Evolutionary conservation across 768 basidiomycete species (phyloP).

Genomic region (Chalciporus sphaerocephalus): DNA sequence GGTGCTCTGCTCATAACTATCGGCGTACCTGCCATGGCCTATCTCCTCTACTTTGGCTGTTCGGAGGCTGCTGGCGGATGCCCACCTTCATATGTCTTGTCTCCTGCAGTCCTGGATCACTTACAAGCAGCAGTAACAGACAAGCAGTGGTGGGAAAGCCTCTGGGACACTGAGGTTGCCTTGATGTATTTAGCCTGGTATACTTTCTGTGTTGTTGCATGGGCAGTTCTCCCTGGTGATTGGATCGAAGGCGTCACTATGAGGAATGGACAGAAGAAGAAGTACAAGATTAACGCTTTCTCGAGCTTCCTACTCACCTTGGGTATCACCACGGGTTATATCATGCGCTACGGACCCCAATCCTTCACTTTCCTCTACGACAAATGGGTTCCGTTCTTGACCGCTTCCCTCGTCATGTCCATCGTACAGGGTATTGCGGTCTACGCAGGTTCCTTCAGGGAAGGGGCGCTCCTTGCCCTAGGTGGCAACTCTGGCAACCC

Average conservation of each 20-base stretch:
- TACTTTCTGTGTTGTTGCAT: conserved; percentile 75
- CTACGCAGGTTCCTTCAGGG: conserved; percentile 66
- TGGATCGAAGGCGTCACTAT: conserved; percentile 64
- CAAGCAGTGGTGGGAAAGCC: conserved; percentile 58
- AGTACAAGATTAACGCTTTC: conserved; percentile 95
- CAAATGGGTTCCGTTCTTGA: conserved; percentile 85
- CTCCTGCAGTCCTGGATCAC: conserved; percentile 35
- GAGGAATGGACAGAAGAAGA: conserved; percentile 70
- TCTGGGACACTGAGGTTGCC: conserved; percentile 82
- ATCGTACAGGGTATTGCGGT: conserved; percentile 66
- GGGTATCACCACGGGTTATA: conserved; percentile 63
- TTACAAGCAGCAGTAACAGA: conserved; percentile 46
- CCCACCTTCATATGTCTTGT: conserved; percentile 45
- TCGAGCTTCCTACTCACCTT: conserved; percentile 80
- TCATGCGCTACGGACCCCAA: conserved; percentile 70
- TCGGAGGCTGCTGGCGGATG: conserved; percentile 69
- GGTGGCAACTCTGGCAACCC: conserved; percentile 89
- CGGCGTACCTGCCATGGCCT: conserved; percentile 65
- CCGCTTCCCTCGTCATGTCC: conserved; percentile 78
- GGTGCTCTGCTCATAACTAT: conserved; percentile 70
- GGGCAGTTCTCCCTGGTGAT: conserved; percentile 75
- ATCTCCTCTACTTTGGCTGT: conserved; percentile 74
- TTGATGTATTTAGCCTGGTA: conserved; percentile 87
- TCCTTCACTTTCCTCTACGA: conserved; percentile 89
- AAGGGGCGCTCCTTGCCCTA: conserved; percentile 72